These are phyloP conservation scores for Brassica cretica DNA, from an alignment of 345 rosid genomes.

Conservation along the genomic window DNA sequence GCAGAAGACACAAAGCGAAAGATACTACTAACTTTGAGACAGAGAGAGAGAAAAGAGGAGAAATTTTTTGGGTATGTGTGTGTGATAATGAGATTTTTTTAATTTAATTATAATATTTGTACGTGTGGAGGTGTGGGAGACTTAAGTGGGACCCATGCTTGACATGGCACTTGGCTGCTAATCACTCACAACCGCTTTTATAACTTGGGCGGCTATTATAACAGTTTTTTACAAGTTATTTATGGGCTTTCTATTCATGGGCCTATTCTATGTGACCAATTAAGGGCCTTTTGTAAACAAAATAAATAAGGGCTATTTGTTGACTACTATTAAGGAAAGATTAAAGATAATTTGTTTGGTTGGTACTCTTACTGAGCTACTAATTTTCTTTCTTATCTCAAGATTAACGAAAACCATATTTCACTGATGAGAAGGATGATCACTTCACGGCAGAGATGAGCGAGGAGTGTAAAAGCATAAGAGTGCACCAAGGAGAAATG, in stretches of 20 bases:
- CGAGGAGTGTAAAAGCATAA: not conserved
- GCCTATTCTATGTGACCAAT: not conserved
- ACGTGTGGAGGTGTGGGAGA: constrained; percentile 37
- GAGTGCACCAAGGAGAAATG: not conserved
- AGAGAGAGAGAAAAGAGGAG: not conserved
- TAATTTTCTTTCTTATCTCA: not conserved
- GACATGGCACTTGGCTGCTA: not conserved
- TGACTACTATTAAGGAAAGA: not conserved
- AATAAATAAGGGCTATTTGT: not conserved
- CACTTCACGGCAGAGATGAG: constrained; percentile 4
- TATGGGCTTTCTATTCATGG: not conserved
- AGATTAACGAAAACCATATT: not conserved
- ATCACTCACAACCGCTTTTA: not conserved
- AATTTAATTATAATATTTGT: constrained; percentile 14
- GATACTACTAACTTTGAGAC: constrained; percentile 25
- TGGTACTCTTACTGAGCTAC: not conserved
- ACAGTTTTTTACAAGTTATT: not conserved
- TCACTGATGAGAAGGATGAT: not conserved
- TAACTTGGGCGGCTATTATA: not conserved
- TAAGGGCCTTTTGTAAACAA: not conserved
- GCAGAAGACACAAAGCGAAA: not conserved
- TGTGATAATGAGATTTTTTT: constrained; percentile 28
- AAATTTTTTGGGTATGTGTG: not conserved
- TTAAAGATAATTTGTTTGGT: not conserved
- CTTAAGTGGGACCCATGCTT: constrained; percentile 19